These are phyloP conservation scores for Afroboletus lepidellus DNA, from an alignment of 1,284 basidiomycete genomes.

Conservation along the genomic window DNA sequence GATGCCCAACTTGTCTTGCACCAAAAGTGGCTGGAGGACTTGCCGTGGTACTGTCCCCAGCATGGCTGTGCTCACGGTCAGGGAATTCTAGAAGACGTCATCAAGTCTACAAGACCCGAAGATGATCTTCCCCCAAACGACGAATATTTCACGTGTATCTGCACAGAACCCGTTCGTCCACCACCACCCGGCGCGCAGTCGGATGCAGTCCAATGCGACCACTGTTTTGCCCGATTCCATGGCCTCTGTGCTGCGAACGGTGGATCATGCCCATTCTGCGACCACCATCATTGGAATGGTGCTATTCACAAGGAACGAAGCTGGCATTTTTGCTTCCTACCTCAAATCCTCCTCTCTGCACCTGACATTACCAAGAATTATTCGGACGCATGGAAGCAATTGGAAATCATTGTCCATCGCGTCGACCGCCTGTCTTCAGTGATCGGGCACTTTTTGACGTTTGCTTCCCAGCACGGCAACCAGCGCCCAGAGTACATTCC, in stretches of 20 bases:
- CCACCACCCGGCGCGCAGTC: conserved; percentile 69
- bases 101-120: conserved; percentile 67
- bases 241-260: conserved; percentile 78
- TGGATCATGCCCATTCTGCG: conserved; percentile 86
- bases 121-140: conserved; percentile 74
- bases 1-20: conserved; percentile 64
- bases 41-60: conserved; percentile 74
- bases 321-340: conserved; percentile 78
- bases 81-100: conserved; percentile 64
- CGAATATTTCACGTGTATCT: conserved; percentile 82
- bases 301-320: conserved; percentile 74
- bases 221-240: conserved; percentile 80
- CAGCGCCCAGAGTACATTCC: conserved; percentile 70
- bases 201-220: conserved; percentile 83
- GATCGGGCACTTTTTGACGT: conserved; percentile 76
- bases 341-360: conserved; percentile 62
- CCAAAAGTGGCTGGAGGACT: conserved; percentile 63
- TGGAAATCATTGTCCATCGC: conserved; percentile 73
- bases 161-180: conserved; percentile 67
- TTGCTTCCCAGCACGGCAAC: conserved; percentile 61
- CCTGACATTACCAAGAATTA: conserved; percentile 74
- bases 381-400: conserved; percentile 71
- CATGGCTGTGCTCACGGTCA: conserved; percentile 61
- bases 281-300: conserved; percentile 85
- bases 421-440: conserved; percentile 68